A percentile compares a stretch with the other conserved stretches of the same genome.
Evolutionary conservation across 1,139 yeast genomes (phyloP).

Genomic region (Blastobotrys raffinosifermentans): DNA sequence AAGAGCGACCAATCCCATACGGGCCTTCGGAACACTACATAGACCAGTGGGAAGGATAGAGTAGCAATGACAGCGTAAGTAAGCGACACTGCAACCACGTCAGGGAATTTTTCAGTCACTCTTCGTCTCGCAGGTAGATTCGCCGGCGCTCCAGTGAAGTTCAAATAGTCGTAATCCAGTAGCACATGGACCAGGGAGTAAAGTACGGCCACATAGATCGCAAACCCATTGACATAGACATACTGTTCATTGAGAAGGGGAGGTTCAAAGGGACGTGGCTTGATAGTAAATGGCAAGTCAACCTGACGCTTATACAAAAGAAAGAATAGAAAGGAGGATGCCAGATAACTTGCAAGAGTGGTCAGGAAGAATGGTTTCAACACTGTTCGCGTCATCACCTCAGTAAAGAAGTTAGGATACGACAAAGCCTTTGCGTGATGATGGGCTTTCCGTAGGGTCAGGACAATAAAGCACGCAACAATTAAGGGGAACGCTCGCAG

Average conservation of each 20-base stretch:
- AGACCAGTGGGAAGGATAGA: constrained; percentile 42
- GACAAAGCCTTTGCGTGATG: constrained; percentile 17
- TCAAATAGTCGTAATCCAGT: constrained; percentile 56
- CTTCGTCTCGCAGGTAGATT: constrained; percentile 37
- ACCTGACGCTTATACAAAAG: constrained; percentile 33
- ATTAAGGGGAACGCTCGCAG: constrained; percentile 21
- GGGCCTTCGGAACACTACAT: constrained; percentile 39
- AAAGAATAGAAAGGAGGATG: constrained; percentile 38
- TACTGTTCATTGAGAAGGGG: constrained; percentile 59
- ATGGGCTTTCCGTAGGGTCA: constrained; percentile 27
- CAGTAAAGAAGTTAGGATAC: constrained; percentile 19
- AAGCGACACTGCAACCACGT: constrained; percentile 37
- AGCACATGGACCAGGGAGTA: constrained; percentile 52
- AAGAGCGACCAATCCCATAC: constrained; percentile 40
- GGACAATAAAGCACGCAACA: constrained; percentile 22
- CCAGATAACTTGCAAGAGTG: constrained; percentile 35
- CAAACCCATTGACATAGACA: constrained; percentile 46
- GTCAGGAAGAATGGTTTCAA: constrained; percentile 37
- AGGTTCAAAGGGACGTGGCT: constrained; percentile 38
- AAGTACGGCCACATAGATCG: constrained; percentile 38
- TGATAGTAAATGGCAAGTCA: constrained; percentile 19
- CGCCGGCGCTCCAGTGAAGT: constrained; percentile 39
- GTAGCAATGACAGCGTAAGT: constrained; percentile 34
- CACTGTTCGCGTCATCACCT: constrained; percentile 41
- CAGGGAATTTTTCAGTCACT: constrained; percentile 32